A percentile compares a stretch with the other conserved stretches of the same genome.
These are phyloP conservation scores for Zopfia rhizophila DNA, from an alignment of 2,329 filamentous ascomycete genomes.

Conservation along the genomic window DNA sequence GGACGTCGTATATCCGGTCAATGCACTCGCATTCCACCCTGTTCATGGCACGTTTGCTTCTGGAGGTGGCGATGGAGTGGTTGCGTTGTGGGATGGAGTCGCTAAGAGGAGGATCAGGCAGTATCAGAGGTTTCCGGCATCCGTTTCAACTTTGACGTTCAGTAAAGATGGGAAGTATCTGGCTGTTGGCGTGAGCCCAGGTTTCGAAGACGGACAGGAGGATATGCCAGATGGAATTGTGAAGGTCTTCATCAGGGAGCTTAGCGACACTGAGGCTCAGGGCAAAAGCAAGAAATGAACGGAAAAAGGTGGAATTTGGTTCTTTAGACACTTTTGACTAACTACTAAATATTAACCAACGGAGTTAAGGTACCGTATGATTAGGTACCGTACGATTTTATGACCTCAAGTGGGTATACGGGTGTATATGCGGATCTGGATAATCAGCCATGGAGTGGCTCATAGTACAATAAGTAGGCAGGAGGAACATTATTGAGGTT, in stretches of 20 bases:
- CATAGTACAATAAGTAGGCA: too few relatives aligned
- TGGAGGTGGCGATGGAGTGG: slow-evolving; percentile 88
- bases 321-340: too few relatives aligned
- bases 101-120: slow-evolving; percentile 90
- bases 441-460: too few relatives aligned
- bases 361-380: too few relatives aligned
- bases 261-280: slow-evolving; percentile 88
- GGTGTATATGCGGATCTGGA: too few relatives aligned
- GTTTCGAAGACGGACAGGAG: slow-evolving; percentile 88
- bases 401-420: too few relatives aligned
- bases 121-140: slow-evolving; percentile 85
- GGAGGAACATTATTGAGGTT: too few relatives aligned
- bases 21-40: slow-evolving; percentile 89
- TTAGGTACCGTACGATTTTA: too few relatives aligned
- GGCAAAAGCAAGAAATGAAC: slow-evolving; percentile 78
- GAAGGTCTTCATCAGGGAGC: slow-evolving; percentile 82
- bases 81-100: slow-evolving; percentile 92
- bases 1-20: slow-evolving; percentile 91
- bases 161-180: slow-evolving; percentile 80
- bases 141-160: slow-evolving; percentile 81
- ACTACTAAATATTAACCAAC: too few relatives aligned
- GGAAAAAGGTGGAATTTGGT: too few relatives aligned
- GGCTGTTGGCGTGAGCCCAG: slow-evolving; percentile 83
- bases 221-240: slow-evolving; percentile 78
- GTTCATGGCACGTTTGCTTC: slow-evolving; percentile 85